Evolutionary conservation across 768 basidiomycete species (phyloP).

Genomic region (Pulveroboletus sp.): DNA sequence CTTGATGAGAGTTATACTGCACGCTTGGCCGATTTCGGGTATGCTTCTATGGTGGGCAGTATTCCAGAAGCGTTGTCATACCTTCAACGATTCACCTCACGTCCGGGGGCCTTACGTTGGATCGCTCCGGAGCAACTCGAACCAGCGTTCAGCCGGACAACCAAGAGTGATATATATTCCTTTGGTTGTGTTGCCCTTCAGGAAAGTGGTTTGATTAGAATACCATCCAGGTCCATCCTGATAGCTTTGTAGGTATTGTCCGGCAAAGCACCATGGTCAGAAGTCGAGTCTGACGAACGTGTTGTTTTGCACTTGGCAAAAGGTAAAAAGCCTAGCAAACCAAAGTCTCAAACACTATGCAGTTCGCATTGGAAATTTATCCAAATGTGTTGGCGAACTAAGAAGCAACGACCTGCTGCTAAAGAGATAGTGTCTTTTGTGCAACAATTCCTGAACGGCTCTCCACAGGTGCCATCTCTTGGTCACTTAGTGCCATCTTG

Average conservation of each 20-base stretch:
- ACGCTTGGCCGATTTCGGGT: slow-evolving; percentile 44
- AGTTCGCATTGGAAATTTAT: slow-evolving; percentile 9
- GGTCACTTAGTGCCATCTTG: background rate
- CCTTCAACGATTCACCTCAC: slow-evolving; percentile 22
- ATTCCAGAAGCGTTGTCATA: slow-evolving; percentile 3
- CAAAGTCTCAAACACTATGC: background rate
- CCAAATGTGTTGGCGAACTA: slow-evolving; percentile 4
- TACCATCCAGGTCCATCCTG: background rate
- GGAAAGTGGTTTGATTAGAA: slow-evolving; percentile 11
- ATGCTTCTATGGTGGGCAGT: too few relatives aligned
- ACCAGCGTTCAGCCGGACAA: slow-evolving; percentile 5
- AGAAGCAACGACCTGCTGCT: background rate
- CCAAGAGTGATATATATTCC: slow-evolving; percentile 16
- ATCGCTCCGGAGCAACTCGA: slow-evolving; percentile 39
- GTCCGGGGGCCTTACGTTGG: slow-evolving; percentile 45
- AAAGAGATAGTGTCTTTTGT: background rate
- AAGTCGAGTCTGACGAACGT: background rate
- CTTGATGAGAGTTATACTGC: slow-evolving; percentile 28
- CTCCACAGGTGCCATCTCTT: background rate
- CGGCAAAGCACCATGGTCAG: slow-evolving; percentile 11
- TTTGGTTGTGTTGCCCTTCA: slow-evolving; percentile 31
- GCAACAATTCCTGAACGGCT: background rate
- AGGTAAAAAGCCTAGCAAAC: slow-evolving; percentile 2
- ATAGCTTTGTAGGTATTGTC: slow-evolving; percentile 28
- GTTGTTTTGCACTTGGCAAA: slow-evolving; percentile 8